Percentiles rank a stretch among this genome's conserved stretches.
Conservation (phyloP, 1,284 basidiomycete genomes). For the Trichosporon coremiiforme region DNA sequence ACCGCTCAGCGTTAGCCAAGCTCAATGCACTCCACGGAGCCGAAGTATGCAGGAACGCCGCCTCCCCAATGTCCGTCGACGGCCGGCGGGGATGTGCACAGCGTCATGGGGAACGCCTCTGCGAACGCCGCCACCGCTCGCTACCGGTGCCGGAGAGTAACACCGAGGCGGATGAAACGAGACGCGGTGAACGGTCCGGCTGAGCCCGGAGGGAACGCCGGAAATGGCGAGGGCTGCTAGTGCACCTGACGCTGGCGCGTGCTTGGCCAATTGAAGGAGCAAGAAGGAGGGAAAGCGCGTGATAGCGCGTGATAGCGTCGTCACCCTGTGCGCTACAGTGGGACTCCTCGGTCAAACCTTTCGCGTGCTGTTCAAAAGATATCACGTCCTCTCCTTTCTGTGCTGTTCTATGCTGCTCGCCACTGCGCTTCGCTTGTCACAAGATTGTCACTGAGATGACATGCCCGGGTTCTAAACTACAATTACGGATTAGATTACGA, state of each 20-base stretch:
- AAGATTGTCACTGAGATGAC: not conserved
- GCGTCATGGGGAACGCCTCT: not conserved
- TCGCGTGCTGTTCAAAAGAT: not conserved
- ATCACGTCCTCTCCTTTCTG: not conserved
- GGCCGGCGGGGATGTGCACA: not conserved
- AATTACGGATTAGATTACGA: constrained; percentile 18
- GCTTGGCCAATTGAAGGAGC: not conserved
- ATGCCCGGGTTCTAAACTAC: constrained; percentile 11
- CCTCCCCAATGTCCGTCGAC: not conserved
- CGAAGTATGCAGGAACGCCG: not conserved
- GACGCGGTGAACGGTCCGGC: constrained; percentile 5
- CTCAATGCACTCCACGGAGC: not conserved
- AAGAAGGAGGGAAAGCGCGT: not conserved
- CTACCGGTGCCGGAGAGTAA: not conserved
- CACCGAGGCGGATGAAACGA: not conserved
- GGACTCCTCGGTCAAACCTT: not conserved
- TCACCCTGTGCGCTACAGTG: too few relatives aligned
- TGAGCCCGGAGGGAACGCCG: not conserved
- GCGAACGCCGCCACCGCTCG: not conserved
- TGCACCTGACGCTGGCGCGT: constrained; percentile 1
- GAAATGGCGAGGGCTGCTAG: not conserved
- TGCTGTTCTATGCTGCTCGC: not conserved
- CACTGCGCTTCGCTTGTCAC: not conserved
- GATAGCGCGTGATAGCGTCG: not conserved
- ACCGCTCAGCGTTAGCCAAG: not conserved